A percentile compares a stretch with the other conserved stretches of the same genome.
Evolutionary conservation across 2,329 filamentous ascomycete genomes (phyloP).

Genomic region (Pseudocercospora crystallina): DNA sequence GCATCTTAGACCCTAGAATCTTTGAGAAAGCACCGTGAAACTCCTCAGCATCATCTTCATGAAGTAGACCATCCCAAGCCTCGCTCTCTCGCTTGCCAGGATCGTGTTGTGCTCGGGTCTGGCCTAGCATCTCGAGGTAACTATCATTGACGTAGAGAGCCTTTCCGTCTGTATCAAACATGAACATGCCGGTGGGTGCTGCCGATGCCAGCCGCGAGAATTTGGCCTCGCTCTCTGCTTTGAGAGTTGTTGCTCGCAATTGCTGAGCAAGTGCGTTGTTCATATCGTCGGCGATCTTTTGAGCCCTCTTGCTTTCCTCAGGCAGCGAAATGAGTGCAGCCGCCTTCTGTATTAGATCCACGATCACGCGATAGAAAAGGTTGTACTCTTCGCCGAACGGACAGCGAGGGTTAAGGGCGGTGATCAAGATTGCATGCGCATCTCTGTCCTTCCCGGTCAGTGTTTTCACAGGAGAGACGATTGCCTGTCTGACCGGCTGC

Average conservation of each 20-base stretch:
- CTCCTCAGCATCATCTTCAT: slow-evolving; percentile 37
- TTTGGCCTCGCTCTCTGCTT: slow-evolving; percentile 38
- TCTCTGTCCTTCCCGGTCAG: slow-evolving; percentile 32
- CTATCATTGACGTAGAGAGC: slow-evolving; percentile 43
- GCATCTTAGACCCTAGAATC: slow-evolving; percentile 34
- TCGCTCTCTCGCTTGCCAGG: neutral
- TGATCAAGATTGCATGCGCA: slow-evolving; percentile 40
- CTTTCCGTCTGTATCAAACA: slow-evolving; percentile 34
- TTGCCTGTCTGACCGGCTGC: slow-evolving; percentile 35
- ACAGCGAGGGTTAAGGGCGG: slow-evolving; percentile 41
- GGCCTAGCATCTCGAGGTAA: slow-evolving; percentile 39
- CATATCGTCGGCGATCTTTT: slow-evolving; percentile 37
- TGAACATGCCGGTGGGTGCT: slow-evolving; percentile 42
- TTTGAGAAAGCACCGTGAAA: slow-evolving; percentile 35
- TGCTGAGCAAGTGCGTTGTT: slow-evolving; percentile 40
- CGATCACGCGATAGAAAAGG: slow-evolving; percentile 38
- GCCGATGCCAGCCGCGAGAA: slow-evolving; percentile 43
- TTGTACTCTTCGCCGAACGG: slow-evolving; percentile 42
- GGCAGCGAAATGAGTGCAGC: slow-evolving; percentile 42
- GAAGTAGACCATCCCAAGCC: slow-evolving; percentile 22
- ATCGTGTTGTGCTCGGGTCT: slow-evolving; percentile 21
- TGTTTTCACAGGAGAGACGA: slow-evolving; percentile 40
- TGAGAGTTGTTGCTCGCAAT: slow-evolving; percentile 31
- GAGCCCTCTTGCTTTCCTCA: slow-evolving; percentile 34
- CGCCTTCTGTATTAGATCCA: slow-evolving; percentile 40